Percentiles rank a stretch among this genome's conserved stretches.
Evolutionary conservation across 768 basidiomycete species (phyloP).

Genomic region (Podaxis carcinomalis): DNA sequence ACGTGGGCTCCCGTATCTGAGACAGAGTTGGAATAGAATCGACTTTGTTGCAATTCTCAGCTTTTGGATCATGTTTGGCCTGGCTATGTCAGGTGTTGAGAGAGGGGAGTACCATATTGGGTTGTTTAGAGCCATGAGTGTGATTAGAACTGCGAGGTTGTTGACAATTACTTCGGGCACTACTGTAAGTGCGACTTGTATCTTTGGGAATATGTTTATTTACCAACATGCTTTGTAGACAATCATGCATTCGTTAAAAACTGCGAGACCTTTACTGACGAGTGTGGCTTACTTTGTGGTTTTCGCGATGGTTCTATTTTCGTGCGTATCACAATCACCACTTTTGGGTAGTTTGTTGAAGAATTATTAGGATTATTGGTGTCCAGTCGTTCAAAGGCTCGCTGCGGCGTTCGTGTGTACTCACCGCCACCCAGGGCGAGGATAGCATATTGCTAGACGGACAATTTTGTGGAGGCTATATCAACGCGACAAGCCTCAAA

Average conservation of each 20-base stretch:
- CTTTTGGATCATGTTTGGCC: conserved; percentile 82
- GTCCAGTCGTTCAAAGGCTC: conserved; percentile 92
- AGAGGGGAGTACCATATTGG: conserved; percentile 69
- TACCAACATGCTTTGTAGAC: conserved; percentile 32
- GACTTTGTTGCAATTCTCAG: conserved; percentile 82
- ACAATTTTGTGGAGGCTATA: conserved; percentile 78
- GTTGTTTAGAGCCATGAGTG: conserved; percentile 84
- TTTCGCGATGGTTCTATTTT: conserved; percentile 87
- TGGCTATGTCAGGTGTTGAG: conserved; percentile 70
- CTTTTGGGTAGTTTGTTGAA: conserved; percentile 4
- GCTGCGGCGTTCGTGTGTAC: conserved; percentile 58
- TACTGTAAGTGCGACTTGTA: conserved; percentile 50
- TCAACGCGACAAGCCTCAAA: conserved; percentile 55
- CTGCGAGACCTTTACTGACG: conserved; percentile 82
- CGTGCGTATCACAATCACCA: conserved; percentile 42
- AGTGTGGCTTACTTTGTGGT: conserved; percentile 89
- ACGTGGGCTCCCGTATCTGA: conserved; percentile 78
- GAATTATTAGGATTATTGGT: conserved; percentile 70
- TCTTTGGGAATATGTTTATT: neutral
- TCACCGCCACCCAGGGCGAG: conserved; percentile 54
- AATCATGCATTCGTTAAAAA: conserved; percentile 90
- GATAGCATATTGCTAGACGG: conserved; percentile 34
- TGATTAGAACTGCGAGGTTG: conserved; percentile 76
- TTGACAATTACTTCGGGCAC: conserved; percentile 90
- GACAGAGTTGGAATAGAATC: conserved; percentile 90